A percentile compares a stretch with the other conserved stretches of the same genome.
These are phyloP conservation scores for Clarireedia hainanense DNA, from an alignment of 2,329 filamentous ascomycete species.

Conservation along the genomic window DNA sequence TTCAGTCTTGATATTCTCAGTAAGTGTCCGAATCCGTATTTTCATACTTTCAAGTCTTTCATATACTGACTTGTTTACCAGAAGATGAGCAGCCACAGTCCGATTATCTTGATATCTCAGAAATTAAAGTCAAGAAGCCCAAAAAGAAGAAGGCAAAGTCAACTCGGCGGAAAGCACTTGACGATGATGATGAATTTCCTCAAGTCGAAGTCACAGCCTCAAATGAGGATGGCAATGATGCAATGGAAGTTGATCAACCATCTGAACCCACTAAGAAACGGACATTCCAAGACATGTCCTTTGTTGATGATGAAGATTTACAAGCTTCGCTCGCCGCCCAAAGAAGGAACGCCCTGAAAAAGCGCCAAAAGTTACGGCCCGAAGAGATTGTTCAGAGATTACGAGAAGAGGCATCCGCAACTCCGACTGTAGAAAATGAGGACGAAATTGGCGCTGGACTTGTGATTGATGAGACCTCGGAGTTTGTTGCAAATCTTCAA, in stretches of 20 bases:
- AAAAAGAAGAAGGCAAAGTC: conserved; percentile 85
- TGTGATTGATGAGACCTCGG: conserved; percentile 91
- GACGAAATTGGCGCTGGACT: conserved; percentile 54
- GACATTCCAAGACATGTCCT: conserved; percentile 56
- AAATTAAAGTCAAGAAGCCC: conserved; percentile 88
- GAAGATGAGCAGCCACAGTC: conserved; percentile 61
- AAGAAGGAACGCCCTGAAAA: conserved; percentile 77
- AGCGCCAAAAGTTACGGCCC: conserved; percentile 77
- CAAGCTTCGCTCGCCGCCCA: conserved; percentile 81
- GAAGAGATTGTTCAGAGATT: conserved; percentile 83
- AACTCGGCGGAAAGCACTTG: conserved; percentile 60
- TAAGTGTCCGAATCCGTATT: conserved; percentile 26
- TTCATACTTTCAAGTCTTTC: conserved; percentile 2
- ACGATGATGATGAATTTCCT: conserved; percentile 52
- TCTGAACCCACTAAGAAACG: conserved; percentile 48
- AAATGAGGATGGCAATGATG: conserved; percentile 33
- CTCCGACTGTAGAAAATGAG: conserved; percentile 49
- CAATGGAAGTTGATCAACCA: conserved; percentile 73
- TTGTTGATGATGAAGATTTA: conserved; percentile 88
- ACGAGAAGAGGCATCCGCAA: conserved; percentile 47
- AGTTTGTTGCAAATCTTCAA: conserved; percentile 83
- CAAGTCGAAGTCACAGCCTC: conserved; percentile 29
- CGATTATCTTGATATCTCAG: conserved; percentile 80
- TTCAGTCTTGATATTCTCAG: conserved; percentile 69
- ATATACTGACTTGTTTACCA: conserved; percentile 29